phyloP scores from a whole-genome alignment of 106 monocot species.

The Narthecium ossifragum region DNA sequence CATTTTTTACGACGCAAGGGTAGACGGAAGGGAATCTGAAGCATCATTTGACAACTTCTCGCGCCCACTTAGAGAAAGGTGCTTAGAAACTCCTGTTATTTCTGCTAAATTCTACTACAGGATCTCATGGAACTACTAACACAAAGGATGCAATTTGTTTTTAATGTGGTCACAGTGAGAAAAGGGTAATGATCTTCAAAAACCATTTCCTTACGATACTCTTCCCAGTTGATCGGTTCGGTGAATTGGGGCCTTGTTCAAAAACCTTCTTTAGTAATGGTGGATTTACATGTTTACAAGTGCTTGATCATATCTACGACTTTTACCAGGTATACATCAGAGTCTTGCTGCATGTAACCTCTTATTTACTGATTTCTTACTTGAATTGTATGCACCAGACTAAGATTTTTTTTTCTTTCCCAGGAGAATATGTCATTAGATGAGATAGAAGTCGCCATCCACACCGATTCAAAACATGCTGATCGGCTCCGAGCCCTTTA shows the following conservation, averaged over 20 bases:
- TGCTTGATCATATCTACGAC: conserved; percentile 68
- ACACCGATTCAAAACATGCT: conserved; percentile 85
- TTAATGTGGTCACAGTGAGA: conserved; percentile 55
- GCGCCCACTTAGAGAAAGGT: conserved; percentile 88
- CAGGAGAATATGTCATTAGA: conserved; percentile 73
- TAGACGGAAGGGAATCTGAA: conserved; percentile 39
- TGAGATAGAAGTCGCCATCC: conserved; percentile 72
- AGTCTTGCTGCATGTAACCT: neutral
- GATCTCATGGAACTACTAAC: too few relatives aligned
- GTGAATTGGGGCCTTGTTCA: conserved; percentile 83
- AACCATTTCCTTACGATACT: conserved; percentile 82
- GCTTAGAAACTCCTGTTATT: neutral
- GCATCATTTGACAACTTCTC: conserved; percentile 47
- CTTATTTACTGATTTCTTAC: neutral
- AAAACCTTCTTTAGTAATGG: conserved; percentile 72
- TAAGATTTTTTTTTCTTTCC: neutral
- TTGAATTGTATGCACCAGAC: neutral
- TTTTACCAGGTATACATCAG: conserved; percentile 93
- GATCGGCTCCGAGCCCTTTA: conserved; percentile 69
- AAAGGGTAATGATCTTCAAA: conserved; percentile 61
- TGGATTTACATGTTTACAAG: conserved; percentile 73
- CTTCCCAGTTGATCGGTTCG: conserved; percentile 86
- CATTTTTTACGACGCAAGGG: conserved; percentile 21
- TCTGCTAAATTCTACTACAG: too few relatives aligned
- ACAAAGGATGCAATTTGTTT: too few relatives aligned